Conservation (phyloP, 257 asterid species). For the Oldenlandia corymbosa region DNA sequence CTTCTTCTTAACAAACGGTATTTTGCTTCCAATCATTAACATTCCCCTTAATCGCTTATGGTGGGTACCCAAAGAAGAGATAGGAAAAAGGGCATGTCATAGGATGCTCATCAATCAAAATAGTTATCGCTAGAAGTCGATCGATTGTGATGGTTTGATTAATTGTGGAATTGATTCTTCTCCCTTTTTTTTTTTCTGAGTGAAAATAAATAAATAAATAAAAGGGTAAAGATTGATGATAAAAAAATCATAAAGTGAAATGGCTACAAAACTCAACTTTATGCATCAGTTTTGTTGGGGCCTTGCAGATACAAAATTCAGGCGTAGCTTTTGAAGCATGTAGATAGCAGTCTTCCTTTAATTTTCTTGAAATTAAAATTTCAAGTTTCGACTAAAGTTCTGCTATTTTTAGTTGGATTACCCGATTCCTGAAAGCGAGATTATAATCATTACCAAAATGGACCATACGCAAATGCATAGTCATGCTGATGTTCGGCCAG, state of each 20-base stretch:
- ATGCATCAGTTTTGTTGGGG: not conserved
- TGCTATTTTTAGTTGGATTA: not conserved
- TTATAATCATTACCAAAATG: slow-evolving; percentile 8
- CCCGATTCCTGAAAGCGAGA: slow-evolving; percentile 7
- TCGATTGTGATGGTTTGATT: not conserved
- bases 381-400: not conserved
- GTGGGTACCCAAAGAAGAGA: not conserved
- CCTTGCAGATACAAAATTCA: slow-evolving; percentile 3
- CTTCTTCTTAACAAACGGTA: not conserved
- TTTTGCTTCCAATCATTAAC: slow-evolving; percentile 17
- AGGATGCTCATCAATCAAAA: slow-evolving; percentile 18
- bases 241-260: slow-evolving; percentile 7
- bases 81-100: slow-evolving; percentile 5
- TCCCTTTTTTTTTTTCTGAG: too few species aligned
- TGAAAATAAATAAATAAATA: too few species aligned
- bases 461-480: slow-evolving; percentile 4
- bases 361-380: too few species aligned
- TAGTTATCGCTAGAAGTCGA: not conserved
- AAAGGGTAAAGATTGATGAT: not conserved
- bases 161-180: slow-evolving; percentile 9
- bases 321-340: too few species aligned
- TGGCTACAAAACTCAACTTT: slow-evolving; percentile 11
- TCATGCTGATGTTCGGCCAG: slow-evolving; percentile 14
- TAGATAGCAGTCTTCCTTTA: too few species aligned
- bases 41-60: slow-evolving; percentile 4